Evolutionary conservation across 495 filamentous ascomycete genomes (phyloP).

Genomic region (Chaetomium cochliodes): DNA sequence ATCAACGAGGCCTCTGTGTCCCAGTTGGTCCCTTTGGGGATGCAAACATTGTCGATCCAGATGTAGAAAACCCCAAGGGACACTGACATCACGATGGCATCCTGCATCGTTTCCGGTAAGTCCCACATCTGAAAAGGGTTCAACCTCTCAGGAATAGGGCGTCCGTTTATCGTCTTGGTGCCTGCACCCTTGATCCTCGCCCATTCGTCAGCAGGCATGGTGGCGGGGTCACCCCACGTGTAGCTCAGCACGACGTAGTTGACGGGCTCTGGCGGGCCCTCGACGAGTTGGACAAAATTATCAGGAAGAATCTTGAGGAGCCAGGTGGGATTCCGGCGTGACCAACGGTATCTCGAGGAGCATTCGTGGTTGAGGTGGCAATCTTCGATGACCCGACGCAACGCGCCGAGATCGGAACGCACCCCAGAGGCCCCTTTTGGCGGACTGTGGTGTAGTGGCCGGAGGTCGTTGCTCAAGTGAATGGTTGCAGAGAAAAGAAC

Average conservation of each 20-base stretch:
- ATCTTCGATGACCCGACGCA: constrained; percentile 25
- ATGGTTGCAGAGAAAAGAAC: constrained; percentile 26
- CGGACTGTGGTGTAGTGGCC: not conserved
- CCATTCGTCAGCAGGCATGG: constrained; percentile 34
- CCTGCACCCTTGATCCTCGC: constrained; percentile 34
- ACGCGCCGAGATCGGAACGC: constrained; percentile 27
- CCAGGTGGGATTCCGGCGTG: constrained; percentile 36
- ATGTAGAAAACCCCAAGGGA: constrained; percentile 29
- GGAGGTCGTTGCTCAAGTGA: constrained; percentile 15
- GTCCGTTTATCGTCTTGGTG: constrained; percentile 32
- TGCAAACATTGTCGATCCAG: constrained; percentile 39
- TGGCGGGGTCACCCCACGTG: constrained; percentile 35
- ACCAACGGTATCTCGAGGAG: constrained; percentile 36
- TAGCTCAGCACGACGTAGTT: constrained; percentile 39
- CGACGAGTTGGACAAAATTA: constrained; percentile 24
- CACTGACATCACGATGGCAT: constrained; percentile 30
- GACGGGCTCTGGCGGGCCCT: constrained; percentile 20
- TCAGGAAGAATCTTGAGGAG: constrained; percentile 32
- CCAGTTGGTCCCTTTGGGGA: constrained; percentile 39
- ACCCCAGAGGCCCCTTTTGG: constrained; percentile 22
- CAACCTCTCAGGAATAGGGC: constrained; percentile 30
- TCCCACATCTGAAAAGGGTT: constrained; percentile 23
- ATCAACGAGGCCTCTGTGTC: constrained; percentile 34
- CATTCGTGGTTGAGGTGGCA: constrained; percentile 35
- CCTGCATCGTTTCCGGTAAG: constrained; percentile 34